phyloP scores from a whole-genome alignment of 305 asterid genomes.

The Coffea humblotiana region DNA sequence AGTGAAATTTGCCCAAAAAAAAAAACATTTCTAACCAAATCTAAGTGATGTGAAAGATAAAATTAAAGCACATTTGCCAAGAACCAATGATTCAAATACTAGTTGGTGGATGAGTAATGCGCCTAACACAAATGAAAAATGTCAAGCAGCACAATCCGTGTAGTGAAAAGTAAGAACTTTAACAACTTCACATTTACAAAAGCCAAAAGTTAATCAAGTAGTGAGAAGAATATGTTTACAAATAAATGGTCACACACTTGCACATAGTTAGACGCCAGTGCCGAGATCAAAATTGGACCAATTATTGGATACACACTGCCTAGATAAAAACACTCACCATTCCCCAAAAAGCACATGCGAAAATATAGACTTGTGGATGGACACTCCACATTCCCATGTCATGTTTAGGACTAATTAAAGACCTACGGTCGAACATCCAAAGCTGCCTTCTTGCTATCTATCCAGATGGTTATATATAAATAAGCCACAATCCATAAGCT shows the following conservation, averaged over 20 bases:
- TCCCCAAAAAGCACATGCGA: not conserved
- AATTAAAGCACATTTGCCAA: not conserved
- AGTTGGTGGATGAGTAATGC: not conserved
- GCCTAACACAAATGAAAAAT: not conserved
- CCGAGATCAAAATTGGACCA: slow-evolving; percentile 8
- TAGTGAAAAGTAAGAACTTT: not conserved
- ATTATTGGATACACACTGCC: slow-evolving; percentile 6
- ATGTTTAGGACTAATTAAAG: not conserved
- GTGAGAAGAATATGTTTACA: not conserved
- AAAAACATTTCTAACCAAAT: too few relatives aligned
- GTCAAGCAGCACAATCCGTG: not conserved
- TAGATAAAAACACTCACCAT: not conserved
- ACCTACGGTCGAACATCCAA: too few relatives aligned
- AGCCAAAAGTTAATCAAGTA: too few relatives aligned
- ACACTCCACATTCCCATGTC: not conserved
- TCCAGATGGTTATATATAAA: not conserved
- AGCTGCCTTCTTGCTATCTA: not conserved
- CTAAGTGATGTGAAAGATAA: too few relatives aligned
- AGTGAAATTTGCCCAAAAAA: too few relatives aligned
- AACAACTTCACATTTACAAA: not conserved
- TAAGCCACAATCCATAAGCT: too few relatives aligned
- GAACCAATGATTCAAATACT: not conserved
- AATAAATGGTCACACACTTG: not conserved
- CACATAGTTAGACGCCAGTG: not conserved
- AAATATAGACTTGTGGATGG: not conserved